Percentiles rank a stretch among this genome's conserved stretches.
These are phyloP conservation scores for Abrus pulchellus DNA, from an alignment of 306 rosid species.

Conservation along the genomic window DNA sequence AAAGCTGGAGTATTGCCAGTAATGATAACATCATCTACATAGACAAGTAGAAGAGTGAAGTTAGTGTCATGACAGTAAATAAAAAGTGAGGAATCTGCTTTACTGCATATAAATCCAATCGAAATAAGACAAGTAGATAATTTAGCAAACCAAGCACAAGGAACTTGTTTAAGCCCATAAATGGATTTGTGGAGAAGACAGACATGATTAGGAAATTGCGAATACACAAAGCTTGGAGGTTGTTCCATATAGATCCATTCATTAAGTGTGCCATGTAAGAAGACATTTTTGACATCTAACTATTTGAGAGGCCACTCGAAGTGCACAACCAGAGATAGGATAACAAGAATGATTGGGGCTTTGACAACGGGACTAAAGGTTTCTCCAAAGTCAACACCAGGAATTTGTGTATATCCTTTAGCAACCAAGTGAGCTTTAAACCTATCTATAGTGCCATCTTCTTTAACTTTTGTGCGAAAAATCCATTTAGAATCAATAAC, in stretches of 20 bases:
- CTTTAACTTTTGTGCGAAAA: background rate
- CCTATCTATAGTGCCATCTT: no score
- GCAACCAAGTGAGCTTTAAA: no score
- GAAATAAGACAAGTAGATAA: background rate
- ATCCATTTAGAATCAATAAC: no score
- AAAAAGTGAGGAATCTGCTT: background rate
- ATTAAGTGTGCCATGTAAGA: background rate
- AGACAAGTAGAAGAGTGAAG: background rate
- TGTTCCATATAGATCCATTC: background rate
- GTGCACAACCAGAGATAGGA: background rate
- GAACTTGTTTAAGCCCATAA: background rate
- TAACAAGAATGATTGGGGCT: background rate
- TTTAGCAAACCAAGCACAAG: background rate
- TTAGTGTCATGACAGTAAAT: background rate
- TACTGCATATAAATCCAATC: no score
- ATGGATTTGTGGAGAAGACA: no score
- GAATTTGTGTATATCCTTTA: background rate
- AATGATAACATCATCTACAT: conserved; percentile 1
- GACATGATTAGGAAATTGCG: no score
- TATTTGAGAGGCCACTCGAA: background rate
- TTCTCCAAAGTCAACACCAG: no score
- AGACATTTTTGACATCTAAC: background rate
- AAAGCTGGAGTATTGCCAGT: background rate
- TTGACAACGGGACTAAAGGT: background rate
- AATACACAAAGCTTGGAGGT: background rate